Conservation (phyloP, 2,329 filamentous ascomycete species). For the Aspergillus felis region DNA sequence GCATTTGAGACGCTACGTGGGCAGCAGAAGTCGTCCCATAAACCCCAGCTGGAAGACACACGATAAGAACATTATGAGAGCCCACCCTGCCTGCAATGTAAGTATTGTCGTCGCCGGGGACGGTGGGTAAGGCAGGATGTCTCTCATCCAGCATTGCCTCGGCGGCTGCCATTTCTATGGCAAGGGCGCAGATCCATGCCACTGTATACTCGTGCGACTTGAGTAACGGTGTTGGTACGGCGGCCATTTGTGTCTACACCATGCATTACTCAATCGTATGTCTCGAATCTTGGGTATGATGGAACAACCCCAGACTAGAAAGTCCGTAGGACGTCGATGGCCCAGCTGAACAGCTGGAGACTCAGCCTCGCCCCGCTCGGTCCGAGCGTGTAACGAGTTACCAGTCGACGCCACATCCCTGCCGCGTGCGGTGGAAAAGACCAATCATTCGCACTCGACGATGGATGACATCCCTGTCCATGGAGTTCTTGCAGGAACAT, state of each 20-base stretch:
- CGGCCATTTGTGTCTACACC: too few relatives aligned
- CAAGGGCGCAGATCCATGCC: conserved; percentile 15
- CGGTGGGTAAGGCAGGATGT: not conserved
- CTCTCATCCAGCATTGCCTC: conserved; percentile 11
- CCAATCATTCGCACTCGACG: too few relatives aligned
- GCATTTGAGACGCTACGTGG: not conserved
- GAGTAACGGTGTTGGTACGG: not conserved
- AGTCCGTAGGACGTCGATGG: too few relatives aligned
- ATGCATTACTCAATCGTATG: too few relatives aligned
- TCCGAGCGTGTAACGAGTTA: too few relatives aligned
- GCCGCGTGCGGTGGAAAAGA: too few relatives aligned
- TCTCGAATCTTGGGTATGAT: too few relatives aligned
- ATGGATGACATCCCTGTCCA: too few relatives aligned
- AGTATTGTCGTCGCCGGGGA: conserved; percentile 4
- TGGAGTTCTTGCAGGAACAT: not conserved
- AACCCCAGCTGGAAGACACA: conserved; percentile 9
- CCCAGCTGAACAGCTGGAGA: too few relatives aligned
- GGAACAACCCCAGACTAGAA: too few relatives aligned
- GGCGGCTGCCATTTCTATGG: conserved; percentile 13
- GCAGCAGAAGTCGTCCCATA: conserved; percentile 1
- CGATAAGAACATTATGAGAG: conserved; percentile 16
- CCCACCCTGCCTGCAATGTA: conserved; percentile 14
- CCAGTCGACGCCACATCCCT: too few relatives aligned
- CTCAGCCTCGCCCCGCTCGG: too few relatives aligned
- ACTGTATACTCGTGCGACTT: conserved; percentile 9